A percentile compares a stretch with the other conserved stretches of the same genome.
These are phyloP conservation scores for Melanogaster broomeanus DNA, from an alignment of 768 basidiomycete species.

Conservation along the genomic window DNA sequence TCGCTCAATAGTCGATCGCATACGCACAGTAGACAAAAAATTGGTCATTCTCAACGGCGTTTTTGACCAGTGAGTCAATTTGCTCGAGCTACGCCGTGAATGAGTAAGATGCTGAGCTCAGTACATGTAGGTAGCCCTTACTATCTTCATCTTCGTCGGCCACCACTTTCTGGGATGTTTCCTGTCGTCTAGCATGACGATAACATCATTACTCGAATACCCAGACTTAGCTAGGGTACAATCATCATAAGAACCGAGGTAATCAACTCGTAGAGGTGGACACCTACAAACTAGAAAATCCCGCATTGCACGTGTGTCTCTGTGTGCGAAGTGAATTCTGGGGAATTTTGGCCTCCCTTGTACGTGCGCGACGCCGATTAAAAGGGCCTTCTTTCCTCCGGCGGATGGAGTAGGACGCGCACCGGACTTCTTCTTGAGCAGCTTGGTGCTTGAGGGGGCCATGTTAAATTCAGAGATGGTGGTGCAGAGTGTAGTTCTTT, in stretches of 20 bases:
- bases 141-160: constrained; percentile 2
- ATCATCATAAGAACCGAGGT: not conserved
- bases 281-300: not conserved
- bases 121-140: not conserved
- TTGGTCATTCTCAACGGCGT: not conserved
- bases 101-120: not conserved
- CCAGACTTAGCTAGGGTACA: not conserved
- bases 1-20: not conserved
- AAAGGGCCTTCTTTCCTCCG: constrained; percentile 1
- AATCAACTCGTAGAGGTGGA: too few relatives aligned
- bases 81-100: not conserved
- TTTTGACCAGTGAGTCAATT: constrained; percentile 2
- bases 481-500: too few relatives aligned
- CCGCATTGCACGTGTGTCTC: not conserved
- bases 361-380: not conserved
- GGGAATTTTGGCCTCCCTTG: not conserved
- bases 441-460: not conserved
- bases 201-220: constrained; percentile 1
- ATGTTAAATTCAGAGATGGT: too few relatives aligned
- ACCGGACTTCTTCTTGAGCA: not conserved
- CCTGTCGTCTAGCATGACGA: constrained; percentile 4
- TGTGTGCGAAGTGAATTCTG: constrained; percentile 2
- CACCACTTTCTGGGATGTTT: not conserved
- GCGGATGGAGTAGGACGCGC: not conserved
- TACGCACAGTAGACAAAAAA: constrained; percentile 11